phyloP scores from a whole-genome alignment of 2,329 filamentous ascomycete species.

The Fusarium anthophilum region DNA sequence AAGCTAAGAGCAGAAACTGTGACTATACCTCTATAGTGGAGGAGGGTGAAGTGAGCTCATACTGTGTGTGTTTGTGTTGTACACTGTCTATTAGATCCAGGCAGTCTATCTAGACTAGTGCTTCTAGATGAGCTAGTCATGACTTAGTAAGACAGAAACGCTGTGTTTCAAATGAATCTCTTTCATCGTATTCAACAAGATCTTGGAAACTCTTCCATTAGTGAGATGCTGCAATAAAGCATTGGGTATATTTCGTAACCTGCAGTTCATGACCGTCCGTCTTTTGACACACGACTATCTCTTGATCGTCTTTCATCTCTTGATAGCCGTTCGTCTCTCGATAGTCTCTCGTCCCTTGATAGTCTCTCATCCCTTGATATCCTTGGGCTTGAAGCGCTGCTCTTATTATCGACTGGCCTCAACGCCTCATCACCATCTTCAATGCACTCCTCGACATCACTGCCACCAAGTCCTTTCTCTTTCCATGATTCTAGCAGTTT shows the following conservation, averaged over 20 bases:
- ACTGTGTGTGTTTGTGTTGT: conserved; percentile 16
- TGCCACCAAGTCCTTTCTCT: conserved; percentile 63
- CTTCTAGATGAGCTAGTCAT: too few species aligned
- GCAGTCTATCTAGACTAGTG: too few species aligned
- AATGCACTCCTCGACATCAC: conserved; percentile 63
- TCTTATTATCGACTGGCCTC: conserved; percentile 31
- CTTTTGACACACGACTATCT: conserved; percentile 33
- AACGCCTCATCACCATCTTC: conserved; percentile 64
- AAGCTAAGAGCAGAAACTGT: conserved; percentile 1
- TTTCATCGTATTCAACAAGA: not conserved
- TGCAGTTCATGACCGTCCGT: conserved; percentile 23
- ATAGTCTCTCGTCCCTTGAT: conserved; percentile 33
- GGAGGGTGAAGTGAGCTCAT: conserved; percentile 47
- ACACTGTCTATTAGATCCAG: not conserved
- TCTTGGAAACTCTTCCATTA: not conserved
- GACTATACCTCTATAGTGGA: not conserved
- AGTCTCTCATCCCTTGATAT: conserved; percentile 33
- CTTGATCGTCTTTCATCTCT: conserved; percentile 29
- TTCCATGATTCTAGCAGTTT: conserved; percentile 63
- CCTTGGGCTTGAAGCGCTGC: conserved; percentile 29
- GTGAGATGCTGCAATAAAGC: conserved; percentile 2
- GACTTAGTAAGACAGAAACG: not conserved
- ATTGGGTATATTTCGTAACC: conserved; percentile 37
- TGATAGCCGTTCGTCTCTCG: conserved; percentile 31
- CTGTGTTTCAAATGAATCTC: not conserved